A percentile compares a stretch with the other conserved stretches of the same genome.
These are phyloP conservation scores for Sherardia arvensis DNA, from an alignment of 257 asterid species.

Conservation along the genomic window DNA sequence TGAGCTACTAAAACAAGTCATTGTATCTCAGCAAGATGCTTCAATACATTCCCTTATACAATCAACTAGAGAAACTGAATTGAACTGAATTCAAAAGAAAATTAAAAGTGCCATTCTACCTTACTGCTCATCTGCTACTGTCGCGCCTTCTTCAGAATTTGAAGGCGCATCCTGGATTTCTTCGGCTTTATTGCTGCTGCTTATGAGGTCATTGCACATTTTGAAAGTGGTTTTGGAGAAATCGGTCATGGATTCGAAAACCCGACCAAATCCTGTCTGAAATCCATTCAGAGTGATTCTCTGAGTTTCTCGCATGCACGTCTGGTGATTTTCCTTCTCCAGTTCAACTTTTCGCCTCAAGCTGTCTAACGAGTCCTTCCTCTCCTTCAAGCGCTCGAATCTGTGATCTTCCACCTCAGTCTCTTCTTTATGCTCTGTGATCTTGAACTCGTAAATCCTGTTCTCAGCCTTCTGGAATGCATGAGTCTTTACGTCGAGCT, in stretches of 20 bases:
- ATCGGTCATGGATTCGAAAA: conserved; percentile 64
- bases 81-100: conserved; percentile 1
- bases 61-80: conserved; percentile 5
- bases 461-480: conserved; percentile 58
- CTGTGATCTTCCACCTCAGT: conserved; percentile 27
- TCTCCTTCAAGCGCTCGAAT: conserved; percentile 36
- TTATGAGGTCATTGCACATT: conserved; percentile 48
- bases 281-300: conserved; percentile 58
- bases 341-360: conserved; percentile 46
- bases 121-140: conserved; percentile 28
- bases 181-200: conserved; percentile 28
- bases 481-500: conserved; percentile 44
- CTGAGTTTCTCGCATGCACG: conserved; percentile 63
- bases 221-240: conserved; percentile 57
- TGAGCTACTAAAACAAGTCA: conserved; percentile 11
- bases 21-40: conserved; percentile 78
- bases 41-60: conserved; percentile 41
- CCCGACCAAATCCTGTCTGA: conserved; percentile 73
- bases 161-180: conserved; percentile 25
- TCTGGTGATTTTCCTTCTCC: conserved; percentile 70
- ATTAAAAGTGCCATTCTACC: background rate
- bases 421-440: conserved; percentile 29
- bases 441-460: conserved; percentile 35
- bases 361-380: conserved; percentile 42
- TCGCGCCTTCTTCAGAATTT: conserved; percentile 39